Evolutionary conservation across 2,329 filamentous ascomycete species (phyloP).

Genomic region (Colletotrichum tanaceti): DNA sequence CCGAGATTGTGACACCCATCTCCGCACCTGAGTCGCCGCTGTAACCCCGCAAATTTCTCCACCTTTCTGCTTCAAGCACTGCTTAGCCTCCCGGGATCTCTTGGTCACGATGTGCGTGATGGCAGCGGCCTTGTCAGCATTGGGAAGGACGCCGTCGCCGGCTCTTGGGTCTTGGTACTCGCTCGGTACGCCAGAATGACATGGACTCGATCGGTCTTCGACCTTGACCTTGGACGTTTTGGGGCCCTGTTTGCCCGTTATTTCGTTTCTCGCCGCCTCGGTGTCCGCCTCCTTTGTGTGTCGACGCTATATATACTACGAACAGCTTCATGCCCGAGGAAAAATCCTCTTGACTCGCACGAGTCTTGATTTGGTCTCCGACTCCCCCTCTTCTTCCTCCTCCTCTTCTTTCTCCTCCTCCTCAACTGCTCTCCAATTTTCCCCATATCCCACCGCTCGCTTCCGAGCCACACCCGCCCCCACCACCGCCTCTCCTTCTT

Average conservation of each 20-base stretch:
- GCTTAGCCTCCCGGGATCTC: conserved; percentile 34
- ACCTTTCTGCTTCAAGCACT: conserved; percentile 40
- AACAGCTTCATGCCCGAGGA: not conserved
- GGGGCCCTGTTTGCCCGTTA: conserved; percentile 15
- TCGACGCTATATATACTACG: conserved; percentile 1
- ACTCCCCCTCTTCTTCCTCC: not conserved
- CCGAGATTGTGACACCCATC: conserved; percentile 36
- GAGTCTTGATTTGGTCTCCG: not conserved
- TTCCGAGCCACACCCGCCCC: conserved; percentile 10
- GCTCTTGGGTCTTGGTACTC: conserved; percentile 28
- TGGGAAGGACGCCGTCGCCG: conserved; percentile 38
- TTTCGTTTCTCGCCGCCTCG: conserved; percentile 6
- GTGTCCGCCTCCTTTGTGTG: conserved; percentile 4
- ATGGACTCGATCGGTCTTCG: conserved; percentile 15
- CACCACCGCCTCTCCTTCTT: conserved; percentile 22
- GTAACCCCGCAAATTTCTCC: conserved; percentile 41
- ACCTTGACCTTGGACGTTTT: conserved; percentile 25
- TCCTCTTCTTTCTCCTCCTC: not conserved
- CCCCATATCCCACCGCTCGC: conserved; percentile 33
- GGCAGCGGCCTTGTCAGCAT: conserved; percentile 38
- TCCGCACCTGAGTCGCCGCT: conserved; percentile 38
- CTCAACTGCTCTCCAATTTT: conserved; percentile 21
- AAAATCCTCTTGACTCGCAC: conserved; percentile 20
- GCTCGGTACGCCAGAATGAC: conserved; percentile 11
- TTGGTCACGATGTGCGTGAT: conserved; percentile 39